These are phyloP conservation scores for Lupinus albus DNA, from an alignment of 306 rosid genomes.

Conservation along the genomic window DNA sequence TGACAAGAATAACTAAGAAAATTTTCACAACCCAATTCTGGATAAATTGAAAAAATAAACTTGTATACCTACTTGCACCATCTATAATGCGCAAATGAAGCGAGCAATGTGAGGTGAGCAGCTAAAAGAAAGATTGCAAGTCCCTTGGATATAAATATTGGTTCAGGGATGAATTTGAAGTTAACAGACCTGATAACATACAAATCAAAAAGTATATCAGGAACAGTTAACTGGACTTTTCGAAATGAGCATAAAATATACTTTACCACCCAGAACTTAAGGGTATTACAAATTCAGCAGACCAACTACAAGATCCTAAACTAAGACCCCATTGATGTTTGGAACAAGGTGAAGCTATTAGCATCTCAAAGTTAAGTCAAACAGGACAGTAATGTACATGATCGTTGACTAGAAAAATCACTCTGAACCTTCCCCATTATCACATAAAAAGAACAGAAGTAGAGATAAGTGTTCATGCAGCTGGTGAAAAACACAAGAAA, in stretches of 20 bases:
- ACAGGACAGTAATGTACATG: background rate
- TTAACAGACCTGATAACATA: slow-evolving; percentile 81
- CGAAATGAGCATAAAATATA: background rate
- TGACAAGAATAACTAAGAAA: slow-evolving; percentile 12
- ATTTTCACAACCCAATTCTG: slow-evolving; percentile 13
- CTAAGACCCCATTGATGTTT: background rate
- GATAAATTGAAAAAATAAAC: background rate
- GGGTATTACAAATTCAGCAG: background rate
- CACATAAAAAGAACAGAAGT: slow-evolving; percentile 1
- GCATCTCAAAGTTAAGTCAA: slow-evolving; percentile 6
- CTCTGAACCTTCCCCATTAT: background rate
- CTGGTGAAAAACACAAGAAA: background rate
- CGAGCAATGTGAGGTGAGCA: slow-evolving; percentile 66
- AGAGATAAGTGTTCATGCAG: background rate
- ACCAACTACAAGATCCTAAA: slow-evolving; percentile 16
- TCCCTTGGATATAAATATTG: slow-evolving; percentile 79
- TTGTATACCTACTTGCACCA: slow-evolving; percentile 96
- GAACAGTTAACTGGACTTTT: background rate
- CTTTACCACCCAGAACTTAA: background rate
- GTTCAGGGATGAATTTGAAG: slow-evolving; percentile 90
- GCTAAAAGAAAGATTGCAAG: slow-evolving; percentile 73
- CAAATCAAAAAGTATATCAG: slow-evolving; percentile 43
- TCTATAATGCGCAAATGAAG: slow-evolving; percentile 71
- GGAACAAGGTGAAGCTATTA: slow-evolving; percentile 4
- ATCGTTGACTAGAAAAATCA: background rate